phyloP scores from a whole-genome alignment of 371 early-diverging fungal genomes.

The Syncephalastrum racemosum region DNA sequence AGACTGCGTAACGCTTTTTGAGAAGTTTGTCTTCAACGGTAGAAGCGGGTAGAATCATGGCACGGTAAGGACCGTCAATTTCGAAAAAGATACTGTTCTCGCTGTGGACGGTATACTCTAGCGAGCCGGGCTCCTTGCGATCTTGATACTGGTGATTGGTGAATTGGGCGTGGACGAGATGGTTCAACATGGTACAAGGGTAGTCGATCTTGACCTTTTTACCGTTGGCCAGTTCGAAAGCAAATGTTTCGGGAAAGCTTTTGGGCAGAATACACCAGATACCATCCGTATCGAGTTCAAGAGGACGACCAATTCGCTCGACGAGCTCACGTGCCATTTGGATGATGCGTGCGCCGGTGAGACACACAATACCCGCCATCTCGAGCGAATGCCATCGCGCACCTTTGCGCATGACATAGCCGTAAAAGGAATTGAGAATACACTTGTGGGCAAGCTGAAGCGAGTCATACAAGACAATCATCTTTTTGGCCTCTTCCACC shows the following conservation, averaged over 20 bases:
- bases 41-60: constrained; percentile 98
- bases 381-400: constrained; percentile 99
- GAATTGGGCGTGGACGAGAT: constrained; percentile 94
- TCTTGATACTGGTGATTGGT: constrained; percentile 99
- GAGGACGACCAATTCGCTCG: constrained; percentile 94
- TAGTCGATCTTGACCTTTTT: constrained; percentile 88
- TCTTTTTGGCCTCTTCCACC: constrained; percentile 87
- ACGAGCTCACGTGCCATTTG: constrained; percentile 94
- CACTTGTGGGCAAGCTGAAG: constrained; percentile 99
- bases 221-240: constrained; percentile 77
- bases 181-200: constrained; percentile 98
- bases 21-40: constrained; percentile 96
- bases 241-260: constrained; percentile 92
- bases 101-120: constrained; percentile 70
- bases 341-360: constrained; percentile 97
- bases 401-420: constrained; percentile 99
- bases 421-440: constrained; percentile 99
- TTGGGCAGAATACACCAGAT: constrained; percentile 99
- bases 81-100: constrained; percentile 99
- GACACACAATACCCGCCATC: constrained; percentile 99
- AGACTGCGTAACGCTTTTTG: constrained; percentile 99
- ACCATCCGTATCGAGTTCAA: constrained; percentile 99
- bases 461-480: constrained; percentile 96
- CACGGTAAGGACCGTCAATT: constrained; percentile 99
- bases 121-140: constrained; percentile 53